phyloP scores from a whole-genome alignment of 805 yeast genomes.

The Ascoidea rubescens region DNA sequence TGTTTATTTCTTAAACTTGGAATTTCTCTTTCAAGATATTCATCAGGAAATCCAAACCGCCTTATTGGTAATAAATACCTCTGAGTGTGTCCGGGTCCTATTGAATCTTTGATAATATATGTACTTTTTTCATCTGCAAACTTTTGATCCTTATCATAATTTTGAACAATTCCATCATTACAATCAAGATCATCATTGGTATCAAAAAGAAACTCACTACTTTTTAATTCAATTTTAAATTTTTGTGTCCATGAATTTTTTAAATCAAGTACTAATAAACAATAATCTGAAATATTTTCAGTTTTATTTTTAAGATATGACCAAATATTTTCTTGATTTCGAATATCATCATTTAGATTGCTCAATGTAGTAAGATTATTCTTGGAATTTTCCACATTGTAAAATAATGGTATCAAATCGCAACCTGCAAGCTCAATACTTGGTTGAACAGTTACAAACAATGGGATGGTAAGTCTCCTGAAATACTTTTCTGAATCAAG shows the following conservation, averaged over 20 bases:
- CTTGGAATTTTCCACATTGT: constrained; percentile 19
- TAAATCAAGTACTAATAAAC: constrained; percentile 58
- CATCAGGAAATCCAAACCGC: constrained; percentile 30
- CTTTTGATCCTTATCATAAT: constrained; percentile 1
- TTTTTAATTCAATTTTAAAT: constrained; percentile 19
- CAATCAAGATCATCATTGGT: constrained; percentile 18
- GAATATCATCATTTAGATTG: constrained; percentile 3
- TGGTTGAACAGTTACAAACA: constrained; percentile 55
- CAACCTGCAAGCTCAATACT: constrained; percentile 64
- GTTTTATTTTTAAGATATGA: constrained; percentile 16
- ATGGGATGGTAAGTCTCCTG: constrained; percentile 52
- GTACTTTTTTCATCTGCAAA: constrained; percentile 1
- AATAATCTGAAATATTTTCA: constrained; percentile 34
- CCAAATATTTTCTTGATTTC: constrained; percentile 8
- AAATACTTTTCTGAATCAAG: constrained; percentile 24
- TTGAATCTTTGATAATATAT: constrained; percentile 12
- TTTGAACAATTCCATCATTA: constrained; percentile 16
- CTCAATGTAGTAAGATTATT: constrained; percentile 12
- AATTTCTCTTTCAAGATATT: constrained; percentile 34
- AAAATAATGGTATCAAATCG: constrained; percentile 51
- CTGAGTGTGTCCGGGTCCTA: constrained; percentile 31
- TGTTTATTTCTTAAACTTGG: constrained; percentile 66
- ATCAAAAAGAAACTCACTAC: constrained; percentile 12
- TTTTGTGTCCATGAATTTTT: constrained; percentile 70
- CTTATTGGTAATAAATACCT: constrained; percentile 62